phyloP scores from a whole-genome alignment of 2,329 filamentous ascomycete species.

The Simplicillium sp. region DNA sequence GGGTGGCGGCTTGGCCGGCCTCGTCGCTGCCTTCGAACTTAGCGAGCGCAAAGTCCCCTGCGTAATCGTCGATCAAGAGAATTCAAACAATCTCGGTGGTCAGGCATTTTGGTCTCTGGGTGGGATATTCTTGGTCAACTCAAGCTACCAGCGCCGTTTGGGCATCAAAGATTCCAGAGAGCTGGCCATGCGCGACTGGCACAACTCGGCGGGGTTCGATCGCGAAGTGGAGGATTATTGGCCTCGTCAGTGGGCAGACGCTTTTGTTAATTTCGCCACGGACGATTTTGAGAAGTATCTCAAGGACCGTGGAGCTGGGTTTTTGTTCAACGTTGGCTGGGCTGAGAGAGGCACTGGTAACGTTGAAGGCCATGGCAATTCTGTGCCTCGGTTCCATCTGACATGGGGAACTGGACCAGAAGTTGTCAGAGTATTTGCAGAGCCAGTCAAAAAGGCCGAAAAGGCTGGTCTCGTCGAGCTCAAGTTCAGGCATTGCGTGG shows the following conservation, averaged over 20 bases:
- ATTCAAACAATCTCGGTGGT: constrained; percentile 44
- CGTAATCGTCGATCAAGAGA: constrained; percentile 50
- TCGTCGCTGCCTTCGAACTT: constrained; percentile 50
- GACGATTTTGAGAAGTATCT: constrained; percentile 51
- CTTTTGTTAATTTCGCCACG: constrained; percentile 52
- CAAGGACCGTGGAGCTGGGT: constrained; percentile 40
- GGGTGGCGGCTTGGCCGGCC: constrained; percentile 47
- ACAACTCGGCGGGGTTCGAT: constrained; percentile 48
- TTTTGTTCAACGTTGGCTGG: constrained; percentile 48
- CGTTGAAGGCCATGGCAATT: constrained; percentile 51
- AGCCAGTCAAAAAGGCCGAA: constrained; percentile 44
- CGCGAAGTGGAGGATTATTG: constrained; percentile 45
- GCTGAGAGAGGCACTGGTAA: constrained; percentile 48
- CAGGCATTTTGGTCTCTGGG: constrained; percentile 58
- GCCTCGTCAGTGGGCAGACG: constrained; percentile 53
- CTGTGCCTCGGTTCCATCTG: constrained; percentile 53
- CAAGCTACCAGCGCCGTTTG: constrained; percentile 43
- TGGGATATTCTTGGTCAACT: constrained; percentile 51
- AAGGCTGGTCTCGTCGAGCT: constrained; percentile 44
- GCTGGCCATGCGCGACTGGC: constrained; percentile 50
- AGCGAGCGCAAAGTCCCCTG: constrained; percentile 37
- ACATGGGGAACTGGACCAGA: constrained; percentile 54
- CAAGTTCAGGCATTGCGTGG: constrained; percentile 46
- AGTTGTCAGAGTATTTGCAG: constrained; percentile 46
- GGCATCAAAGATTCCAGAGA: constrained; percentile 49